phyloP scores from a whole-genome alignment of 2,329 filamentous ascomycete genomes.

The Rhytidhysteron rufulum region DNA sequence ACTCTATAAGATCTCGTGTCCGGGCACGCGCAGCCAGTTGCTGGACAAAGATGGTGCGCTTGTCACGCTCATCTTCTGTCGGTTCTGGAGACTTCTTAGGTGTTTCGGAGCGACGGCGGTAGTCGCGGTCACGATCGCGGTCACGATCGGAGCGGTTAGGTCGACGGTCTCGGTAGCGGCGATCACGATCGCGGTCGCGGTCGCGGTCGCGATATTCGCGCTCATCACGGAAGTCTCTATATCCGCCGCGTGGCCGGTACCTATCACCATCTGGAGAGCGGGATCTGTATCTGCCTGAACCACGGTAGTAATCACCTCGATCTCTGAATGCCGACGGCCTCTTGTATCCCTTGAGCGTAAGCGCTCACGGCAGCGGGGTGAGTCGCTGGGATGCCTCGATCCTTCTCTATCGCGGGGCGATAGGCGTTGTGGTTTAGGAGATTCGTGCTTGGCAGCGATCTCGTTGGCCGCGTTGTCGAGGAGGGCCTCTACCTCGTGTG shows the following conservation, averaged over 20 bases:
- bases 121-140: slow-evolving; percentile 51
- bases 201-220: slow-evolving; percentile 31
- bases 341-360: too few relatives aligned
- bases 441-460: slow-evolving; percentile 19
- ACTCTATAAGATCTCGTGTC: slow-evolving; percentile 86
- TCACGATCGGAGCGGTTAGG: slow-evolving; percentile 56
- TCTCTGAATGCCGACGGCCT: too few relatives aligned
- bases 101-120: slow-evolving; percentile 40
- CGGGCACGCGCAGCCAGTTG: slow-evolving; percentile 92
- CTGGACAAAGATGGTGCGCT: slow-evolving; percentile 96
- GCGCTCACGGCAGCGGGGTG: too few relatives aligned
- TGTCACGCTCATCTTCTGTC: slow-evolving; percentile 93
- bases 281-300: slow-evolving; percentile 22
- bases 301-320: too few relatives aligned
- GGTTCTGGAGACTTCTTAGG: slow-evolving; percentile 57
- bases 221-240: slow-evolving; percentile 22
- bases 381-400: too few relatives aligned
- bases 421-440: slow-evolving; percentile 50
- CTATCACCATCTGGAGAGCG: slow-evolving; percentile 20
- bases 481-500: slow-evolving; percentile 81
- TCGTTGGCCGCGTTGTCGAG: slow-evolving; percentile 77
- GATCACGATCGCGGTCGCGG: slow-evolving; percentile 37
- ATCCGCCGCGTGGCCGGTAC: slow-evolving; percentile 14
- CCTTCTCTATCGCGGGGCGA: slow-evolving; percentile 24
- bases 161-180: slow-evolving; percentile 47